Evolutionary conservation across 1,284 basidiomycete species (phyloP), one percentile per base, ranked within the genome.

Genomic region (Moesziomyces antarcticus): DNA sequence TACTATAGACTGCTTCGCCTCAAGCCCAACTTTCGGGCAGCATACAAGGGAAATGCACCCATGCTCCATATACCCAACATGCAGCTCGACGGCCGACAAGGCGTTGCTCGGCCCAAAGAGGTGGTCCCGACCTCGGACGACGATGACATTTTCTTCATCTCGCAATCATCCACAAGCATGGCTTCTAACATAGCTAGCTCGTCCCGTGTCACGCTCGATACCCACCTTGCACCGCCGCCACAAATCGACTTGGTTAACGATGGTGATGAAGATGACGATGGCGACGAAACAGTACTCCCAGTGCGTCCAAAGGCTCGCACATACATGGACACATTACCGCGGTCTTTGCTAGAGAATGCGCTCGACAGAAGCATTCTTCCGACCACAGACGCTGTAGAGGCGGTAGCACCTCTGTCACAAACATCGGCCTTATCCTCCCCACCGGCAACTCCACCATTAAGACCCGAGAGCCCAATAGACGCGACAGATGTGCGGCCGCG

Each of bases 61-160:
- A 69, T 69, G 66, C 48, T 48, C 46, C 59, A 6, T 40, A 40
- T 16, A 18, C 6, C 37, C 37, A 40, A 7, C 37, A 40, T 40
- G 37, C 37, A 40, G 37, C 37, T 40, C 16, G 37, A 40, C 37
- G 5, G 37, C 7, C 37, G 16, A 14, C 37, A 18, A 1, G n/a
- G 7, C 18, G 8, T 18, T 3, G 37, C 5, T 40, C 37, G 7
- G 37, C 16, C 14, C 8, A 50, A 48, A 21, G 50, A 62, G 41
- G 44, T 72, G 11, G 63, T 72, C 0, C 58, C 69, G 0, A 72
- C 69, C 1, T 72, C 69, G 7, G 69, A 72, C 42, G 63, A 72
- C 18, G 69, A 72, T 30, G 69, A 72, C 14, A 21, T 60, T 11
- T 66, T 66, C 52, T 62, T 72, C 30, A 18, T 72, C 3, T 72